phyloP scores from a whole-genome alignment of 2,329 filamentous ascomycete genomes.

The Diaporthe vaccinii region DNA sequence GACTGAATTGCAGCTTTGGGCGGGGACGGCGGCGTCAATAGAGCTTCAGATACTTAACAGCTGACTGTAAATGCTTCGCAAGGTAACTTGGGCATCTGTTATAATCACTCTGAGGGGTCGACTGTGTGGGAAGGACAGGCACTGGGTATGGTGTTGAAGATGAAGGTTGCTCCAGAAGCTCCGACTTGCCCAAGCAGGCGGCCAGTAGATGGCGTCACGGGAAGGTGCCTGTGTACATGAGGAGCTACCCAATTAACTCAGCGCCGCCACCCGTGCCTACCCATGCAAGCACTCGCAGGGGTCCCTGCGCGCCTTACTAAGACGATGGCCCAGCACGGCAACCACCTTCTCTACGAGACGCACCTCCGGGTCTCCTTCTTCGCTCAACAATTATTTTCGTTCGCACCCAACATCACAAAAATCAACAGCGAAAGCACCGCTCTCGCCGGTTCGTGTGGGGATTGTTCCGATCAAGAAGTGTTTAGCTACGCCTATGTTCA shows the following conservation, averaged over 20 bases:
- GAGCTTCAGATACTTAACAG: not conserved
- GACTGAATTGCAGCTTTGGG: not conserved
- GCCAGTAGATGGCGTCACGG: conserved; percentile 29
- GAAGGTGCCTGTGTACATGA: conserved; percentile 1
- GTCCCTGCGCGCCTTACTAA: not conserved
- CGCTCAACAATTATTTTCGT: not conserved
- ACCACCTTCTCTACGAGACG: too few species aligned
- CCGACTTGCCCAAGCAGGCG: conserved; percentile 14
- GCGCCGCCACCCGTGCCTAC: not conserved
- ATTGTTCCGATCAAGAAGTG: not conserved
- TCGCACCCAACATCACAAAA: not conserved
- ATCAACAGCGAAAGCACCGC: not conserved
- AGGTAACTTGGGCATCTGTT: not conserved
- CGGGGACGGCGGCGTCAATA: not conserved
- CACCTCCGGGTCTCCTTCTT: not conserved
- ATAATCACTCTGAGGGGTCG: not conserved
- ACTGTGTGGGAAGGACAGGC: not conserved
- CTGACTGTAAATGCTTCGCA: not conserved
- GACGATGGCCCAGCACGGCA: too few species aligned
- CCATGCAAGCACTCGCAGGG: not conserved
- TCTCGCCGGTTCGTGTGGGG: not conserved
- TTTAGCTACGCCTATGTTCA: not conserved
- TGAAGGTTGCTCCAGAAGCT: conserved; percentile 17
- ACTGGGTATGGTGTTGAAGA: not conserved
- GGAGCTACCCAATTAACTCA: not conserved